These are phyloP conservation scores for Cystobasidium ongulense DNA, from an alignment of 768 basidiomycete genomes.

Conservation along the genomic window DNA sequence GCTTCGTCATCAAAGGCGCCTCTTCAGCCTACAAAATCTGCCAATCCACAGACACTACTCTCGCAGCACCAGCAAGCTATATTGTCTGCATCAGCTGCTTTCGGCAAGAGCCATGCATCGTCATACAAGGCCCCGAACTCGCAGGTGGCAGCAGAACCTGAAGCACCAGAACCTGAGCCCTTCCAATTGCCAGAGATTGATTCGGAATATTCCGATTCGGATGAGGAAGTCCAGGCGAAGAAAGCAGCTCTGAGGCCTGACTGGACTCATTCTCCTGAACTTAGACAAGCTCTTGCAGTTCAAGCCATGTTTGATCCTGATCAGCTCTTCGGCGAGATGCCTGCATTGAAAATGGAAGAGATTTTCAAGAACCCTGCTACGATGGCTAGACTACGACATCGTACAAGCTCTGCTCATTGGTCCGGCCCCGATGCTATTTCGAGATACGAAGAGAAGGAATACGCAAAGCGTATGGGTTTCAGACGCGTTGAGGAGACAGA, in stretches of 20 bases:
- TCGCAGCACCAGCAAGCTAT: conserved; percentile 30
- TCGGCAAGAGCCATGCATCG: not conserved
- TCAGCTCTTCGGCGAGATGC: conserved; percentile 82
- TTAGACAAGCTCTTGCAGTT: conserved; percentile 64
- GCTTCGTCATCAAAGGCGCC: not conserved
- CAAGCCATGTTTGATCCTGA: conserved; percentile 66
- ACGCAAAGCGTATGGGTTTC: conserved; percentile 82
- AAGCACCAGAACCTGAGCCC: conserved; percentile 26
- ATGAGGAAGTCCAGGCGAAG: conserved; percentile 69
- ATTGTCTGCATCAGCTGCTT: not conserved
- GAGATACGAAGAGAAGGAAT: conserved; percentile 71
- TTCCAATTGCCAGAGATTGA: conserved; percentile 89
- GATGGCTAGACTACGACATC: conserved; percentile 68
- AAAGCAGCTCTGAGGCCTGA: conserved; percentile 62
- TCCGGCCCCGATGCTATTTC: conserved; percentile 81
- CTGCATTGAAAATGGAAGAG: conserved; percentile 82
- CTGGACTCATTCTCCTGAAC: conserved; percentile 87
- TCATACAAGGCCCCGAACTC: not conserved
- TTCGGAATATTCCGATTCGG: conserved; percentile 94
- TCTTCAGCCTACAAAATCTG: not conserved
- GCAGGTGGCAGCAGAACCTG: not conserved
- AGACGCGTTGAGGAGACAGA: not conserved
- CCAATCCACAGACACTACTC: conserved; percentile 7
- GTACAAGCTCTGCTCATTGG: conserved; percentile 95
- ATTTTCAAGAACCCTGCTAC: conserved; percentile 62